Evolutionary conservation across 768 basidiomycete genomes (phyloP).

Genomic region (Pilatotrama ljubarskyi): DNA sequence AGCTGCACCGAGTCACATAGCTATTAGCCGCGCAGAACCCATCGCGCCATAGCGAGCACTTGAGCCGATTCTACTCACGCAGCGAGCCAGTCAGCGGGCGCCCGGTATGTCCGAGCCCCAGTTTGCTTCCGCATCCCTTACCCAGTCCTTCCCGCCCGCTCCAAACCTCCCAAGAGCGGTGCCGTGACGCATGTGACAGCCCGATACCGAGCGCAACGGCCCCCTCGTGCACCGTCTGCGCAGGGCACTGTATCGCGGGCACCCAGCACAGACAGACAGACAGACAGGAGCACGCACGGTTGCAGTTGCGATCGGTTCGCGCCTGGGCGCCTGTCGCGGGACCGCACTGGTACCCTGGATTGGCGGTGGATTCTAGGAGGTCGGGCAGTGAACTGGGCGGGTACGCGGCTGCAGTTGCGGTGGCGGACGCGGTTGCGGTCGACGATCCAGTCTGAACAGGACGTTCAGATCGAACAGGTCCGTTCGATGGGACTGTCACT

Average conservation of each 20-base stretch:
- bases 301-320: not conserved
- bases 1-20: no score
- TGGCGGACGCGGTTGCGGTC: not conserved
- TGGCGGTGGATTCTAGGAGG: no score
- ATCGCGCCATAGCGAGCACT: not conserved
- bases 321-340: not conserved
- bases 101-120: not conserved
- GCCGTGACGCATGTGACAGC: not conserved
- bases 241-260: not conserved
- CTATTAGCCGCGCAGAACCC: no score
- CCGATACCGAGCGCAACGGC: constrained; percentile 1
- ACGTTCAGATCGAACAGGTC: not conserved
- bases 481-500: not conserved
- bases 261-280: no score
- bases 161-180: not conserved
- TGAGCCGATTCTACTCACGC: not conserved
- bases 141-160: not conserved
- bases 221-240: not conserved
- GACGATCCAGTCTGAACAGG: no score
- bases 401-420: not conserved
- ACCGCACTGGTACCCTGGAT: not conserved
- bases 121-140: constrained; percentile 4
- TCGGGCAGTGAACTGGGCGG: not conserved
- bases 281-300: not conserved
- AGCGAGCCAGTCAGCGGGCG: not conserved